phyloP scores from a whole-genome alignment of 495 filamentous ascomycete genomes.

The Rostrohypoxylon terebratum region DNA sequence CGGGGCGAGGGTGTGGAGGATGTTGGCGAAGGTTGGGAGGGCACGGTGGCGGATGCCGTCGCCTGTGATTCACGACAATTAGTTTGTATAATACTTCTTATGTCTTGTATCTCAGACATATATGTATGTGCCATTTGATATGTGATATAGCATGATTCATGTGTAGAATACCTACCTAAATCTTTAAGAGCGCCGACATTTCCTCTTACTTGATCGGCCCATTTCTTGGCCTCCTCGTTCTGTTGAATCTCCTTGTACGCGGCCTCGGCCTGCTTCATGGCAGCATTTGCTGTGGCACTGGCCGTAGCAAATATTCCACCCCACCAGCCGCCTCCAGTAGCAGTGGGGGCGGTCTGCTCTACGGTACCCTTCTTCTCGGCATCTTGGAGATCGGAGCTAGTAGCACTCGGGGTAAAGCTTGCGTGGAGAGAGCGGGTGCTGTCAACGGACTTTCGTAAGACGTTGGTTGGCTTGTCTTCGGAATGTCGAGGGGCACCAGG shows the following conservation, averaged over 20 bases:
- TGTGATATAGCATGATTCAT: neutral
- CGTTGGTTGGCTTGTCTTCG: constrained; percentile 52
- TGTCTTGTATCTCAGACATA: neutral
- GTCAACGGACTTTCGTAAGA: constrained; percentile 77
- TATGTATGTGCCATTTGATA: neutral
- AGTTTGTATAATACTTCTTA: constrained; percentile 21
- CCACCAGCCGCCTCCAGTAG: constrained; percentile 86
- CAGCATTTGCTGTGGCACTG: constrained; percentile 74
- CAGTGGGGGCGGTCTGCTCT: constrained; percentile 52
- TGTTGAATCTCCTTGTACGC: constrained; percentile 94
- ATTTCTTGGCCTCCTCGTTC: constrained; percentile 95
- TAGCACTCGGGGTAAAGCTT: constrained; percentile 66
- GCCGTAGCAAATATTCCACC: constrained; percentile 79
- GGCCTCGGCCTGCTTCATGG: constrained; percentile 93
- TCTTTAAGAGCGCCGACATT: constrained; percentile 86
- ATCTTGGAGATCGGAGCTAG: constrained; percentile 64
- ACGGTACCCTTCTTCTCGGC: constrained; percentile 61
- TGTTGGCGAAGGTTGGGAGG: constrained; percentile 92
- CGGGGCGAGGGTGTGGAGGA: constrained; percentile 93
- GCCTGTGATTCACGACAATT: constrained; percentile 63
- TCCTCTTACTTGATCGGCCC: constrained; percentile 93
- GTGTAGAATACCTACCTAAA: constrained; percentile 70
- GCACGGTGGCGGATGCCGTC: constrained; percentile 90
- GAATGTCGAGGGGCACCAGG: constrained; percentile 72
- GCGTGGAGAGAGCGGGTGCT: constrained; percentile 74